phyloP scores from a whole-genome alignment of 1,284 basidiomycete genomes.

The Rhodotorula sp. region DNA sequence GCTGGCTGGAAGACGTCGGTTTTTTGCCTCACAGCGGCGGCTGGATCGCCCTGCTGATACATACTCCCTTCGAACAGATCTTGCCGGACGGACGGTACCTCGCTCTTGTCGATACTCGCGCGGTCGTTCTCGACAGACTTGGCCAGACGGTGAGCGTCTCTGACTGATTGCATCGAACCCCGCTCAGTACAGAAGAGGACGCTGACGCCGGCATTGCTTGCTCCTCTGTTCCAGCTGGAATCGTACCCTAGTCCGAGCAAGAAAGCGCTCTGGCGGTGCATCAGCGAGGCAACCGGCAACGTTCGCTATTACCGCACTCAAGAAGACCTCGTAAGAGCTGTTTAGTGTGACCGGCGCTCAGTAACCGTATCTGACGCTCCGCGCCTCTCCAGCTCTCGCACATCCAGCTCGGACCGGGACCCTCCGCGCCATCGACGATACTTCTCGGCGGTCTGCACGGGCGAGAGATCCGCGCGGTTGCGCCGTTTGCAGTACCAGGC shows the following conservation, averaged over 20 bases:
- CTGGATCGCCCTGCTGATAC: not conserved
- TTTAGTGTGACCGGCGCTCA: not conserved
- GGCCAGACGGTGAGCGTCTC: conserved; percentile 3
- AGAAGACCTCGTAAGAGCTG: conserved; percentile 1
- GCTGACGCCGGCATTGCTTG: not conserved
- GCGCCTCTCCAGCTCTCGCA: not conserved
- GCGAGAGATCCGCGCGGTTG: conserved; percentile 21
- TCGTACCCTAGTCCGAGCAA: conserved; percentile 13
- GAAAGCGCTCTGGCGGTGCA: conserved; percentile 6
- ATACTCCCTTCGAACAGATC: not conserved
- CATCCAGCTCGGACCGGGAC: not conserved
- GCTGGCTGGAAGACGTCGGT: conserved; percentile 15
- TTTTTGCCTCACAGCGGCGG: not conserved
- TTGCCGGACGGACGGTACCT: conserved; percentile 3
- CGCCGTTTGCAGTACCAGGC: not conserved
- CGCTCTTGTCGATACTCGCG: conserved; percentile 7
- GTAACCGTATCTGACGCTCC: not conserved
- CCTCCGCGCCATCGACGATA: not conserved
- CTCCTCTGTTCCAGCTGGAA: not conserved
- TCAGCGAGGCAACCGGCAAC: not conserved
- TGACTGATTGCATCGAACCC: too few relatives aligned
- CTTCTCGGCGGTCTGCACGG: conserved; percentile 14
- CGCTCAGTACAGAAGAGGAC: not conserved
- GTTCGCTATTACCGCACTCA: conserved; percentile 6
- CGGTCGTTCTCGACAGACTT: conserved; percentile 7